Conservation (phyloP, 331 rosid species). For the Pyrus hybrid region DNA sequence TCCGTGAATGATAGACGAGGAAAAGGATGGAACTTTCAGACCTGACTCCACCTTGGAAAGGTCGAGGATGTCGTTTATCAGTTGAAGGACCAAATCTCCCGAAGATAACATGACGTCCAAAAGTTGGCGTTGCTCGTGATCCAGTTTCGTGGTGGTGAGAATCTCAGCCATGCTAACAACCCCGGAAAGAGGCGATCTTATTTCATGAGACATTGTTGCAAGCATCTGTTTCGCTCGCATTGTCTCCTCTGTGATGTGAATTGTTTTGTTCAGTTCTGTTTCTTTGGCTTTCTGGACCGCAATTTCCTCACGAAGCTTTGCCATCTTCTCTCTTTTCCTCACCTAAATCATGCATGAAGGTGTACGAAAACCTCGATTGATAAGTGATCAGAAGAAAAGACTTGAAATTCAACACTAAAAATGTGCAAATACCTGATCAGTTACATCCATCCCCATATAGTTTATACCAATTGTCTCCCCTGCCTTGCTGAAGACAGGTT, state of each 20-base stretch:
- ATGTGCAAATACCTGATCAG: slow-evolving; percentile 65
- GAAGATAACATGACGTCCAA: slow-evolving; percentile 89
- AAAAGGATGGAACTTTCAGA: slow-evolving; percentile 16
- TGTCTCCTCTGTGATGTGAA: slow-evolving; percentile 94
- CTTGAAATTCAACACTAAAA: neutral
- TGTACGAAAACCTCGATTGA: neutral
- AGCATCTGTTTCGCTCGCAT: slow-evolving; percentile 97
- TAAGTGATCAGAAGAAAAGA: slow-evolving; percentile 3
- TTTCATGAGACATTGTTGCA: slow-evolving; percentile 98
- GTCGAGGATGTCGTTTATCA: slow-evolving; percentile 92
- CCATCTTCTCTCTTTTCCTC: slow-evolving; percentile 91
- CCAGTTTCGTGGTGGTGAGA: slow-evolving; percentile 79
- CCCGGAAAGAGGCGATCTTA: slow-evolving; percentile 87
- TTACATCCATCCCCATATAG: slow-evolving; percentile 95
- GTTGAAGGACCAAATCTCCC: slow-evolving; percentile 95
- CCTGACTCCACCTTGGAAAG: slow-evolving; percentile 99
- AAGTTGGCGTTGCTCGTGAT: slow-evolving; percentile 65
- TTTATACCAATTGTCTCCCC: slow-evolving; percentile 91
- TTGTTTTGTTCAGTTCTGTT: slow-evolving; percentile 85
- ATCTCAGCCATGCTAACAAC: slow-evolving; percentile 96
- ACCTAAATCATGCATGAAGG: slow-evolving; percentile 29
- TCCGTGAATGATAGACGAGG: neutral
- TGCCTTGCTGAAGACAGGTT: slow-evolving; percentile 90
- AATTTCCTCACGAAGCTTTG: slow-evolving; percentile 75
- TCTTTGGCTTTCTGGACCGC: slow-evolving; percentile 96